These are phyloP conservation scores for Fusarium sacchari DNA, from an alignment of 2,329 filamentous ascomycete genomes.

Conservation along the genomic window DNA sequence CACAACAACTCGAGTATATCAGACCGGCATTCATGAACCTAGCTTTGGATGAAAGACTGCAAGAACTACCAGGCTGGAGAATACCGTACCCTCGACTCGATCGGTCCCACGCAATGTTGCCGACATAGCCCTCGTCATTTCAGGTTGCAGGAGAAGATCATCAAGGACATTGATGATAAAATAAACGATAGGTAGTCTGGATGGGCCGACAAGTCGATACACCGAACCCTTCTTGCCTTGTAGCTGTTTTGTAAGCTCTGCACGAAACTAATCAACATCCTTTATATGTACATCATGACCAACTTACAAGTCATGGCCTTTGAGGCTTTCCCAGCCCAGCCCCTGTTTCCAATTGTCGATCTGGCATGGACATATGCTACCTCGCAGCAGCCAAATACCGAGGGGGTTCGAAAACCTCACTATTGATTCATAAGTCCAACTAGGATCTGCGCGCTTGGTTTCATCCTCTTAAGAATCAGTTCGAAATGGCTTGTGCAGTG, in stretches of 20 bases:
- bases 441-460: accelerated
- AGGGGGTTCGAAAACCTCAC: accelerated
- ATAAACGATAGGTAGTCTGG: not conserved
- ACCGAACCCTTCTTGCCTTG: no score
- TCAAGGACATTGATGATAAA: accelerated
- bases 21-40: not conserved
- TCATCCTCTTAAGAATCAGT: not conserved
- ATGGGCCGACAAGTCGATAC: no score
- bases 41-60: not conserved
- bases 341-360: not conserved
- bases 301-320: not conserved
- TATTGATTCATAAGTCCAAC: not conserved
- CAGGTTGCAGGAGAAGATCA: not conserved
- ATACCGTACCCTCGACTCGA: not conserved
- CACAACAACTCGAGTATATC: no score
- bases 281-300: not conserved
- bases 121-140: not conserved
- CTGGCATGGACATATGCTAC: not conserved
- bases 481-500: not conserved
- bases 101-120: not conserved
- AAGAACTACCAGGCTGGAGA: not conserved
- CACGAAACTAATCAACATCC: not conserved
- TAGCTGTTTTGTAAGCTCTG: no score
- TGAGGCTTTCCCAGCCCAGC: accelerated
- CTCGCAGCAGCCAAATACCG: not conserved